phyloP scores from a whole-genome alignment of 2,329 filamentous ascomycete species.

The Venturia effusa region DNA sequence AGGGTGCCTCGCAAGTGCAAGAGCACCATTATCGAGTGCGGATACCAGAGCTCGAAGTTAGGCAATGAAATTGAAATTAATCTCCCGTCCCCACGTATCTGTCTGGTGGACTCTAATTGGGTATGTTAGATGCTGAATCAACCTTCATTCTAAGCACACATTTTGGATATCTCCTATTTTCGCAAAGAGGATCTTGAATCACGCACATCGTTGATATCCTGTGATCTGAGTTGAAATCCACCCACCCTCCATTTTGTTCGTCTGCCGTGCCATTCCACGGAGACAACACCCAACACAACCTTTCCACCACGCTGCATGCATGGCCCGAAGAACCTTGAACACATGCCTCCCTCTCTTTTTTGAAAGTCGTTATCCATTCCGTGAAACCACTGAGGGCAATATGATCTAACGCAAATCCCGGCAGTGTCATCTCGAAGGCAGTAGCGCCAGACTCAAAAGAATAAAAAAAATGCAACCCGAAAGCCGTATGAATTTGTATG shows the following conservation, averaged over 20 bases:
- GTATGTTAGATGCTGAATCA: background rate
- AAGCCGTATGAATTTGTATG: background rate
- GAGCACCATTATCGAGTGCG: background rate
- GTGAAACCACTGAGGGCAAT: background rate
- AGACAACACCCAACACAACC: background rate
- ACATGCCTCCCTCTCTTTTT: background rate
- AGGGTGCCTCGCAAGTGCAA: background rate
- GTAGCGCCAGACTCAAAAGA: background rate
- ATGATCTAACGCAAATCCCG: background rate
- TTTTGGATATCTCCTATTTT: background rate
- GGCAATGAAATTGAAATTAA: background rate
- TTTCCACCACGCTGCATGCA: background rate
- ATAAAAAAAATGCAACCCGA: background rate
- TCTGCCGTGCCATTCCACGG: background rate
- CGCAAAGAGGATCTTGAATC: background rate
- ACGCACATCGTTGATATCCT: background rate
- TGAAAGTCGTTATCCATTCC: background rate
- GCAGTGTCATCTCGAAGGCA: background rate
- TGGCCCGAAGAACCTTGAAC: background rate
- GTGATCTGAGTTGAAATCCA: background rate
- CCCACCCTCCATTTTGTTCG: background rate
- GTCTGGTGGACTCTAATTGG: conserved; percentile 1
- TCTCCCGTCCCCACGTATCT: background rate
- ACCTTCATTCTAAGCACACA: background rate
- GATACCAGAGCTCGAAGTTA: background rate